Evolutionary conservation across 768 basidiomycete genomes (phyloP).

Genomic region (Amanita muscaria): DNA sequence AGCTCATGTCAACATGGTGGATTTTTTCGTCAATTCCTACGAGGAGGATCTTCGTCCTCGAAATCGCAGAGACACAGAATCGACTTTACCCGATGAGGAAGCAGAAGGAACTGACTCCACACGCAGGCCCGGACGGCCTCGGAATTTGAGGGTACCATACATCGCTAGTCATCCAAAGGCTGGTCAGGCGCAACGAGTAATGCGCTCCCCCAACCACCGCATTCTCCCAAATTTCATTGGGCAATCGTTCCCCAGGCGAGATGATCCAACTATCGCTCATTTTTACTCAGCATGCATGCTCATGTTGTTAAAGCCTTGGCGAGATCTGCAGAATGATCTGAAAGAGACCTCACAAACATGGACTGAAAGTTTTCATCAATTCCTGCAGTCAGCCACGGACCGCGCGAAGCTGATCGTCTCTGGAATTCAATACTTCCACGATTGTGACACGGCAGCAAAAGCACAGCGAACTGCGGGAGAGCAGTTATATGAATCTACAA

Average conservation of each 20-base stretch:
- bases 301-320: slow-evolving; percentile 31
- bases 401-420: background rate
- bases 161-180: background rate
- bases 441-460: slow-evolving; percentile 5
- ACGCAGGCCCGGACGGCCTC: slow-evolving; percentile 12
- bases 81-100: too few species aligned
- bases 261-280: slow-evolving; percentile 15
- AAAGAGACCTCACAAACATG: slow-evolving; percentile 16
- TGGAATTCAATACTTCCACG: slow-evolving; percentile 9
- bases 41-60: slow-evolving; percentile 12
- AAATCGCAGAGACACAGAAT: background rate
- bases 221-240: slow-evolving; percentile 31
- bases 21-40: slow-evolving; percentile 25
- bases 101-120: too few species aligned
- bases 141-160: slow-evolving; percentile 12
- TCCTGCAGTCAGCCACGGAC: background rate
- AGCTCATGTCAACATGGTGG: slow-evolving; percentile 11
- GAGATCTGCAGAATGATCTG: slow-evolving; percentile 18
- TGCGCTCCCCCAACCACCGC: slow-evolving; percentile 18
- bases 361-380: background rate
- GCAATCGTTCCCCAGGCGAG: slow-evolving; percentile 20
- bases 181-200: slow-evolving; percentile 7
- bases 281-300: slow-evolving; percentile 31
- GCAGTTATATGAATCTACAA: too few species aligned
- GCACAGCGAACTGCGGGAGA: too few species aligned